Conservation (phyloP, 108 stramenopile genomes). For the Nitzschia sp. region DNA sequence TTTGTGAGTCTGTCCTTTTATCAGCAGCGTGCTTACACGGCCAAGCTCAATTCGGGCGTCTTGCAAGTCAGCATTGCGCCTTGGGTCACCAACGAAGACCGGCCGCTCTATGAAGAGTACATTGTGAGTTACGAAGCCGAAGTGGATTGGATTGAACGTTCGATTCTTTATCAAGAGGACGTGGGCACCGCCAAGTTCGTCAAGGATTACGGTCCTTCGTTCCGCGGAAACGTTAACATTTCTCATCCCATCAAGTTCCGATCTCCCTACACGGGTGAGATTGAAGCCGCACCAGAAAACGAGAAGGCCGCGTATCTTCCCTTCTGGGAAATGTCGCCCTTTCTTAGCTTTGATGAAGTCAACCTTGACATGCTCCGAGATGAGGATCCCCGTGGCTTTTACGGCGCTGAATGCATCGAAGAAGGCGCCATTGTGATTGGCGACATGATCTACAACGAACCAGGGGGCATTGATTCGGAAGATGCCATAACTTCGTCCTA, state of each 20-base stretch:
- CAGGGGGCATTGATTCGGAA: slow-evolving; percentile 12
- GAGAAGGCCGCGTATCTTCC: slow-evolving; percentile 4
- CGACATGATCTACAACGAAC: slow-evolving; percentile 1
- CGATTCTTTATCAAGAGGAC: neutral
- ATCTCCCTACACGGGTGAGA: neutral
- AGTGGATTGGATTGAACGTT: slow-evolving; percentile 18
- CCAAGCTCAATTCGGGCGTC: slow-evolving; percentile 11
- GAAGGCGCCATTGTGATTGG: slow-evolving; percentile 15
- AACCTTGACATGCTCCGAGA: slow-evolving; percentile 7
- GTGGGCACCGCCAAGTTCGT: neutral
- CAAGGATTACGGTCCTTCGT: neutral
- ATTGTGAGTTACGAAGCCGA: slow-evolving; percentile 19
- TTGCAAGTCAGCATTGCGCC: slow-evolving; percentile 20
- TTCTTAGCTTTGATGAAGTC: slow-evolving; percentile 16
- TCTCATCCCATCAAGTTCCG: neutral
- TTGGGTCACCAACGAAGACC: slow-evolving; percentile 4
- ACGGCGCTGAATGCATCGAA: neutral
- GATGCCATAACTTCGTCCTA: slow-evolving; percentile 2
- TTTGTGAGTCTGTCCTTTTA: slow-evolving; percentile 21
- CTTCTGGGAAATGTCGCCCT: slow-evolving; percentile 21
- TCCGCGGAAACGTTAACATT: neutral
- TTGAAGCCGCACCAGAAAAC: neutral
- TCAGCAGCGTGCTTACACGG: slow-evolving; percentile 19
- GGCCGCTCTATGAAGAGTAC: slow-evolving; percentile 15
- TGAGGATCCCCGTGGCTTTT: neutral